Conservation (phyloP, 2,329 filamentous ascomycete species). For the Lachnellula occidentalis region DNA sequence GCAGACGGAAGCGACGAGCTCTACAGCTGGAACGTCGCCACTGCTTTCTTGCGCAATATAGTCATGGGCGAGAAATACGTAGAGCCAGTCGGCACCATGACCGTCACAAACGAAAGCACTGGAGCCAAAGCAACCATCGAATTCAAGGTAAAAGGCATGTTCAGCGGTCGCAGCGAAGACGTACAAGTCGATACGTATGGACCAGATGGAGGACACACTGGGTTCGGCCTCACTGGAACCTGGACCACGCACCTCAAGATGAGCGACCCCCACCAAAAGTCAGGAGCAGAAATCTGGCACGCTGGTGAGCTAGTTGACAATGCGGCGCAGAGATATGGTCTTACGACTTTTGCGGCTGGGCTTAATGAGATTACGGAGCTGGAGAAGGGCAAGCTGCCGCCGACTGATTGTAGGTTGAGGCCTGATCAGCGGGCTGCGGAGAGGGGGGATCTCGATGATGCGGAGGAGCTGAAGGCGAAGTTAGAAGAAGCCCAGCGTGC, state of each 20-base stretch:
- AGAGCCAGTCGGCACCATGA: slow-evolving; percentile 88
- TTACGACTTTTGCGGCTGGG: slow-evolving; percentile 78
- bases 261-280: slow-evolving; percentile 52
- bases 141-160: slow-evolving; percentile 95
- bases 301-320: slow-evolving; percentile 74
- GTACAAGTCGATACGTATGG: slow-evolving; percentile 71
- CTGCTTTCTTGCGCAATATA: slow-evolving; percentile 88
- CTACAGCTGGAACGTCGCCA: slow-evolving; percentile 85
- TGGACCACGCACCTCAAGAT: slow-evolving; percentile 75
- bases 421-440: slow-evolving; percentile 87
- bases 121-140: slow-evolving; percentile 80
- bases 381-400: slow-evolving; percentile 68
- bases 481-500: slow-evolving; percentile 82
- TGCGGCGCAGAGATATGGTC: slow-evolving; percentile 73
- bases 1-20: slow-evolving; percentile 66
- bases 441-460: slow-evolving; percentile 72
- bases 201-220: slow-evolving; percentile 57
- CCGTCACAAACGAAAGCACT: slow-evolving; percentile 74
- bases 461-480: slow-evolving; percentile 74
- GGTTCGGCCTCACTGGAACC: slow-evolving; percentile 68
- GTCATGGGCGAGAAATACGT: slow-evolving; percentile 98
- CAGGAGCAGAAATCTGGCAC: slow-evolving; percentile 69
- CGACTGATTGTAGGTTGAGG: slow-evolving; percentile 76
- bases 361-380: slow-evolving; percentile 84
- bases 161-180: slow-evolving; percentile 89